Evolutionary conservation across 2,329 filamentous ascomycete species (phyloP), one percentile per base, ranked within the genome.

Genomic region (Tolypocladium guangdongense): DNA sequence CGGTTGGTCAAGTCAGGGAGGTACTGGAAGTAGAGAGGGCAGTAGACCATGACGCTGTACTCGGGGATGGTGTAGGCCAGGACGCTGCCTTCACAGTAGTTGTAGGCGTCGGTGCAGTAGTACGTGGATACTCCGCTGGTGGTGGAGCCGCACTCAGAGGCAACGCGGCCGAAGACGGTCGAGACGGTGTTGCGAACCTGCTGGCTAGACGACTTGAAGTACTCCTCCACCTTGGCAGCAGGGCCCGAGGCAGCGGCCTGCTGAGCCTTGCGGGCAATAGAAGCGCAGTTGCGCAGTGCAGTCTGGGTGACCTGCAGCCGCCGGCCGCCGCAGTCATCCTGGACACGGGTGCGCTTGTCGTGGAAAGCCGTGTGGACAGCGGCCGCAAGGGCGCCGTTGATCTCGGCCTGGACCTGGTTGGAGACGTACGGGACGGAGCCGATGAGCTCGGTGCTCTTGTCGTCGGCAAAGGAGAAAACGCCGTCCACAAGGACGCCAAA

Each of bases 1-100:
- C 64, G 67, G 10, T 59, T 60, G 10, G 76, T 69, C 33, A 80
- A 55, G 2, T 73, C 71, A 0, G 78, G 71, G 10, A 87, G 72
- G 14, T 65, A 69, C 46, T 63, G 76, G 71, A 83, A 87, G 68
- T 77, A 83, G 22, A 81, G 66, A 16, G 74, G 71, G 68, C 83
- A 87, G 70, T 84, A 84, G 53, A 78, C 79, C 66, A 86, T 79
- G 63, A 76, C 70, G 64, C 76, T 78, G 32, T 60, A 61, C 2
- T 71, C 68, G 1, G 80, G 79, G 5, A 83, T 66, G 0, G 82
- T 84, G 65, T 84, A 87, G 1, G 83, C 84, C 20, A 87, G 68
- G 4, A 83, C 77, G 47, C 68, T 66, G 4, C 55, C 57, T 39
- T 57, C 58, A 67, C 83, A 87, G 57, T 74, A 75, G 2, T 66